Percentiles rank a stretch among this genome's conserved stretches.
Conservation (phyloP, 768 basidiomycete species). For the Suillus fuscotomentosus region DNA sequence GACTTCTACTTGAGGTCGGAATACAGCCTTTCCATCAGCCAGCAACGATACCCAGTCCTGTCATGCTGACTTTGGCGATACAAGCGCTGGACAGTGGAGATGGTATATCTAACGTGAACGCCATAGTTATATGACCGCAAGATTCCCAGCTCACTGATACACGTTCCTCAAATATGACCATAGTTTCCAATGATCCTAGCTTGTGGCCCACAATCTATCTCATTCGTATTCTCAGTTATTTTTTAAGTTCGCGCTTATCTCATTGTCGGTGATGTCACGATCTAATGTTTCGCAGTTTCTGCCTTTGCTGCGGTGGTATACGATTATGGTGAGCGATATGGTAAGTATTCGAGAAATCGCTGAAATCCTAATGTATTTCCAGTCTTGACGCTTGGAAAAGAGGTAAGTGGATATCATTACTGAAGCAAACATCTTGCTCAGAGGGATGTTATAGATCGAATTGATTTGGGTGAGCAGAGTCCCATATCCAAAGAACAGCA, state of each 20-base stretch:
- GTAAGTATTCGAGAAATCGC: neutral
- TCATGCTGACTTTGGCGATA: neutral
- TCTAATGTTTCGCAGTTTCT: neutral
- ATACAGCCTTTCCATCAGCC: neutral
- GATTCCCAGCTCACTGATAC: neutral
- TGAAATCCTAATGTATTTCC: neutral
- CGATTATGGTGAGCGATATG: neutral
- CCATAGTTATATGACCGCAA: neutral
- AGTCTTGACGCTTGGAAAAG: neutral
- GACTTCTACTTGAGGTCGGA: neutral
- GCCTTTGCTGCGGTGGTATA: neutral
- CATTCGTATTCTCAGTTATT: neutral
- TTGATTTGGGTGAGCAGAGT: no score
- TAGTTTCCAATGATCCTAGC: neutral
- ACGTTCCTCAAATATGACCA: neutral
- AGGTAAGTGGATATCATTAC: neutral
- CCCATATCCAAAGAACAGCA: no score
- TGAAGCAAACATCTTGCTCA: neutral
- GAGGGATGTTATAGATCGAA: no score
- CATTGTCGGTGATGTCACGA: neutral
- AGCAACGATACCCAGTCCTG: no score
- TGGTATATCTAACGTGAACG: neutral
- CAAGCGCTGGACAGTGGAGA: neutral
- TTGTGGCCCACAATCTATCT: neutral
- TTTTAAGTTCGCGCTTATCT: neutral